phyloP scores from a whole-genome alignment of 2,329 filamentous ascomycete species.

The Aspergillus clavatus region DNA sequence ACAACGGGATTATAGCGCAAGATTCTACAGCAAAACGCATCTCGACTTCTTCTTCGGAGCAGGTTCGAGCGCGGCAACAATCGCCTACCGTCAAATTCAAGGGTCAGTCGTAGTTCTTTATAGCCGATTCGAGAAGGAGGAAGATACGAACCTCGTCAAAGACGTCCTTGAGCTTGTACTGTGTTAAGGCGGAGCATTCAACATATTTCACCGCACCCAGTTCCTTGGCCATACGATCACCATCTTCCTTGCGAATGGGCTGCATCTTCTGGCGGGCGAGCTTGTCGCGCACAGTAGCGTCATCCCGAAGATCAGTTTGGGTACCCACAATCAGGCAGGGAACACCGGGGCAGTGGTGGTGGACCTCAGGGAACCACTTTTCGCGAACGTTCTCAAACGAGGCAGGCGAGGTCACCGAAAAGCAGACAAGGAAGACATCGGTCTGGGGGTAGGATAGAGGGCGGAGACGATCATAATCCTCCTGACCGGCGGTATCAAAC shows the following conservation, averaged over 20 bases:
- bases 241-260: slow-evolving; percentile 86
- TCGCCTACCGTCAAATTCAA: slow-evolving; percentile 57
- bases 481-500: slow-evolving; percentile 97
- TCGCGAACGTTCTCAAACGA: slow-evolving; percentile 99
- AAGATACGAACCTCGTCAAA: slow-evolving; percentile 80
- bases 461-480: slow-evolving; percentile 97
- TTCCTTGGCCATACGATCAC: slow-evolving; percentile 94
- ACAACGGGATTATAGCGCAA: not conserved
- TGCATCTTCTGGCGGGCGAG: slow-evolving; percentile 93
- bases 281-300: slow-evolving; percentile 82
- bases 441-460: slow-evolving; percentile 97
- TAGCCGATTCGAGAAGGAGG: not conserved
- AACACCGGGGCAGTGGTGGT: slow-evolving; percentile 96
- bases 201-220: slow-evolving; percentile 98
- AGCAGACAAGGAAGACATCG: slow-evolving; percentile 98
- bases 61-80: slow-evolving; percentile 90
- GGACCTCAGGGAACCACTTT: slow-evolving; percentile 98
- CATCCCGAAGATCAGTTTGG: slow-evolving; percentile 92
- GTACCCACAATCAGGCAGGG: slow-evolving; percentile 97
- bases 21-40: slow-evolving; percentile 62
- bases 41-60: slow-evolving; percentile 73
- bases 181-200: slow-evolving; percentile 94
- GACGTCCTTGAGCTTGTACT: slow-evolving; percentile 98
- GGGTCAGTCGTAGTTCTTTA: slow-evolving; percentile 2
- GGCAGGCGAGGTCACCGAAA: slow-evolving; percentile 93